Base-by-base conservation (phyloP, 805 yeast genomes). In the Yarrowia sp. region DNA sequence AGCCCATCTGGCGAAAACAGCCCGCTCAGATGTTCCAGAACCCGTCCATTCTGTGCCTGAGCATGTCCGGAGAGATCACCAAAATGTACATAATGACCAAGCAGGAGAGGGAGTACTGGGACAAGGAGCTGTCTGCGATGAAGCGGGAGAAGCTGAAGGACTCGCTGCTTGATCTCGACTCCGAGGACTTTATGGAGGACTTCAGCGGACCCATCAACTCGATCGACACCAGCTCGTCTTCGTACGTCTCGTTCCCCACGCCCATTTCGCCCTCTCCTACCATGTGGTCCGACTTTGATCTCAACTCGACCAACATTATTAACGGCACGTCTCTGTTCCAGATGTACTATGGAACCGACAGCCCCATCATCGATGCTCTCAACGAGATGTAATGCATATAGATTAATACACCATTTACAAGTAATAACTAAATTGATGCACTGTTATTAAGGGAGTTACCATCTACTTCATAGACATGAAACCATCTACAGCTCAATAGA, bases 31-130 rank as follows among this genome's bases (percentile, higher is more conserved):
- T 51, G 58, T 35, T 35, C 32, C 41, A 33, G 13, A 35, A 13
- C 16, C 29, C 56, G 31, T 33, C 58, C 32, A 33, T 51, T 22
- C 32, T 51, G n/a, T 51, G 58, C 13, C 24, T 51, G 5, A 21
- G 42, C 32, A 51, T 51, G 58, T 51, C 58, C 4, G 58, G 58
- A 12, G 58, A 51, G 22, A 31, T 51, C 18, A 33, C 58, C 12
- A 32, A 24, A 24, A 33, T 51, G 42, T 51, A 51, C 58, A 51
- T 51, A 24, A 51, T 51, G 58, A 33, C 31, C 32, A 6, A 13
- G n/a, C 19, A 22, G 32, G 58, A 51, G 32, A 13, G 16, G 14
- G 18, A 22, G 31, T 24, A 33, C 36, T 51, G 58, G 58, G 41
- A 33, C 29, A 33, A 51, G 32, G 42, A 33, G 42, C 41, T 51